Base-by-base conservation (phyloP, 2,329 filamentous ascomycete species). In the Aspergillus pseudonomiae region DNA sequence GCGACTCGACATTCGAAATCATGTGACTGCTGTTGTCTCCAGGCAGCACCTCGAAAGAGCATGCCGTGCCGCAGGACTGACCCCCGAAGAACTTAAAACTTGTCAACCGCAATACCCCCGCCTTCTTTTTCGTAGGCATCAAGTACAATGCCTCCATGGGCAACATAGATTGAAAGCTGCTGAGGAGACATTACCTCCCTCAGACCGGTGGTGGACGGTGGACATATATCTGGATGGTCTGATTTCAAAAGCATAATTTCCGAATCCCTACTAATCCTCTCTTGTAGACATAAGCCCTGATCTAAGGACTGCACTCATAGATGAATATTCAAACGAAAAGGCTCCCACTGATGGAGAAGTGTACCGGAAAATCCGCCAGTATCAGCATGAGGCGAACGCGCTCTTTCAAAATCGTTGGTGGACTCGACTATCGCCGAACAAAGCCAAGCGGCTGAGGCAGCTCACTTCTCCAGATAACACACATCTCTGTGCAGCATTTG, bases 221-320 rank as follows among this genome's bases (percentile, higher is more conserved):
- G 71, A 77, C 63, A 58, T 77, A 19, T 77, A 74, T 61, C 62
- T 68, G 9, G 65, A 70, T 64, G 67, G 73, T 75, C 12, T 58
- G 56, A 24, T 39, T 55, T 19, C 30, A 30, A 10, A 61, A 53
- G 36, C 26, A 50, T 28, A 39, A 61, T 21, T 43, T 39, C 19
- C 19, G n/a, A 28, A 45, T 63, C 55, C 14, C 16, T 39, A 28
- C 57, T 65, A 36, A 65, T 41, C 60, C 36, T 57, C 6, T 41
- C 36, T 28, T 45, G 41, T 57, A 72, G 70, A 72, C 60, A 68
- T 72, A 34, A 62, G 63, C 54, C 10, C 26, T 1, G 46, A 57
- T n/a, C 61, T 70, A 5, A 59, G 28, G 48, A 61, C 53, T n/a
- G 24, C 59, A 10, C 58, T 70, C 4, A 30, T 68, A 16, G 63